Evolutionary conservation across 2,329 filamentous ascomycete species (phyloP), one percentile per base, ranked within the genome.

Genomic region (Alternaria sp.): DNA sequence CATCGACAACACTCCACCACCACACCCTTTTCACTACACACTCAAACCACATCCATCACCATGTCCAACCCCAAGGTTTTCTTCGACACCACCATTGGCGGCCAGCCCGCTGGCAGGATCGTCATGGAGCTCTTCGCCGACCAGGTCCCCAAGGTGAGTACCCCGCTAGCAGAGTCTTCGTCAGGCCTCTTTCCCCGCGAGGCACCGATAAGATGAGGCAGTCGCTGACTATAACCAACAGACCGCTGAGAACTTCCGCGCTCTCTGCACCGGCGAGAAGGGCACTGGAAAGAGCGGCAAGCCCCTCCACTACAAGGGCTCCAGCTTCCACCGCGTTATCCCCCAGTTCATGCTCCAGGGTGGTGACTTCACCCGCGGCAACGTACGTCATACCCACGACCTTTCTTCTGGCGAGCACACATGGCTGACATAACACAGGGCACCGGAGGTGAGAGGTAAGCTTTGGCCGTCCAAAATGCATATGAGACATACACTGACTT

Each of bases 331-430:
- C 85, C 91, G 95, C 56, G 91, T 98, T 70, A 98, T 98, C 85
- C 97, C 97, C 86, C 89, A 92, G 77, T 98, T 98, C 83, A 98
- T 98, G 95, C 95, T 97, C 77, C 92, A 97, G 85, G 95, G 95
- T 79, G 95, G 95, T 83, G 95, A 98, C 82, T 98, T 98, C 81
- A 98, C 95, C 57, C 91, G 89, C 56, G 93, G 93, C 80, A 95
- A 97, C 81, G 95, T 95, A 73, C 97, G 71, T 68, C 54, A 21
- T 19, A n/a, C 12, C n/a, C 23, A 43, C 12, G 23, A 46, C 26
- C 32, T 6, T 15, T 7, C 15, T 11, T 19, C 45, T 30, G 43
- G 12, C 32, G 47, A n/a, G 15, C 26, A 36, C n/a, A 47, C 7
- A 23, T 55, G 58, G 53, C 69, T 73, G 57, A 73, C 52, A 59